Evolutionary conservation across 2,329 filamentous ascomycete species (phyloP).

Genomic region (Sarocladium oryzae): DNA sequence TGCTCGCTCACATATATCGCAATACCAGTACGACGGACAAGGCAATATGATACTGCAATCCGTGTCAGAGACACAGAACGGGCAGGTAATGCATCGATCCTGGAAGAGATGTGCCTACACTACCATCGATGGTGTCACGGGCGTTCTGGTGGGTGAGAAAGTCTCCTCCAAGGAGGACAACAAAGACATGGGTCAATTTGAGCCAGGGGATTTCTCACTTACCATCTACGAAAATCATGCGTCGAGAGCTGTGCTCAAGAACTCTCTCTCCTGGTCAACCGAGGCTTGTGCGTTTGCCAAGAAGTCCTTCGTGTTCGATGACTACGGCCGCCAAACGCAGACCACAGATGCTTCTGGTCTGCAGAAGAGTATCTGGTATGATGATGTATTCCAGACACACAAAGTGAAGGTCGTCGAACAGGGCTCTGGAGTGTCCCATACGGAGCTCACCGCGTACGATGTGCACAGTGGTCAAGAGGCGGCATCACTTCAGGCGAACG

Average conservation of each 20-base stretch:
- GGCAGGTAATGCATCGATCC: background rate
- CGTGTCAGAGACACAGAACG: background rate
- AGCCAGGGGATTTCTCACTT: background rate
- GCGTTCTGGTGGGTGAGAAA: background rate
- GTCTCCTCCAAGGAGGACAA: background rate
- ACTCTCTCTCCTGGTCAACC: background rate
- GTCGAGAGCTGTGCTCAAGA: too few species aligned
- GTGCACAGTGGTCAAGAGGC: background rate
- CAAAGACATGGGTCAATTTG: background rate
- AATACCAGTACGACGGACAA: background rate
- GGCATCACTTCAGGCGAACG: background rate
- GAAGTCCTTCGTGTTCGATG: background rate
- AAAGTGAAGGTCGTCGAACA: background rate
- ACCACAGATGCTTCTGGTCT: background rate
- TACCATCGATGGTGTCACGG: background rate
- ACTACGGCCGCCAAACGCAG: background rate
- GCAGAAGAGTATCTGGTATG: background rate
- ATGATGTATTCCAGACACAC: background rate
- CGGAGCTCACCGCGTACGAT: background rate
- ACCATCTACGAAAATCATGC: background rate
- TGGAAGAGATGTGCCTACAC: background rate
- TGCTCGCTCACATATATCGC: background rate
- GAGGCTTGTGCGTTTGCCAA: background rate
- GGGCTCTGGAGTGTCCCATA: background rate
- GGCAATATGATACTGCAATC: background rate